Conservation (phyloP, 331 rosid species). For the Cydonia oblonga region DNA sequence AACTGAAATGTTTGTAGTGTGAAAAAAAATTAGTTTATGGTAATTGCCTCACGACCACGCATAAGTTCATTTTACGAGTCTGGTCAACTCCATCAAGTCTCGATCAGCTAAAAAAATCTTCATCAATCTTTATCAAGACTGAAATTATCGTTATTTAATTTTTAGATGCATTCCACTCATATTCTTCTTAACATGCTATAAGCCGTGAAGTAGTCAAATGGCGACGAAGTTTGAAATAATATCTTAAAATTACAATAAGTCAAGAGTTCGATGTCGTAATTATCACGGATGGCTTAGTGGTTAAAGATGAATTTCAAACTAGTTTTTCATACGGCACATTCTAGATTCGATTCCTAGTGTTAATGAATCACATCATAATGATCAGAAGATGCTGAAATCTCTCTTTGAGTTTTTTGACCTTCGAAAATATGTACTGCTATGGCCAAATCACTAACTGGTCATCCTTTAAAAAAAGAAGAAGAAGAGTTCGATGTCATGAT, state of each 20-base stretch:
- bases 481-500: neutral
- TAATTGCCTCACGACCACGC: neutral
- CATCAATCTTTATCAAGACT: no score
- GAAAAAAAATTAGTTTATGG: neutral
- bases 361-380: fast-evolving
- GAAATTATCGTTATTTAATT: no score
- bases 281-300: no score
- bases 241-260: neutral
- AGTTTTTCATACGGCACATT: no score
- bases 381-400: fast-evolving
- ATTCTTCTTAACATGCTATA: neutral
- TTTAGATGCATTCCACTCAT: neutral
- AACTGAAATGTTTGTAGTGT: neutral
- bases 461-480: no score
- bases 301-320: no score
- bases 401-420: fast-evolving
- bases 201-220: neutral
- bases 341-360: fast-evolving
- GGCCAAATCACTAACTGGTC: no score
- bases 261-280: neutral
- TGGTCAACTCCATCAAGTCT: no score
- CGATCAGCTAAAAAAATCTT: no score
- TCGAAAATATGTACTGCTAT: fast-evolving
- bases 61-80: no score
- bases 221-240: neutral